Evolutionary conservation across 495 filamentous ascomycete genomes (phyloP), one percentile per base, ranked within the genome.

Genomic region (Talaromyces adpressus): DNA sequence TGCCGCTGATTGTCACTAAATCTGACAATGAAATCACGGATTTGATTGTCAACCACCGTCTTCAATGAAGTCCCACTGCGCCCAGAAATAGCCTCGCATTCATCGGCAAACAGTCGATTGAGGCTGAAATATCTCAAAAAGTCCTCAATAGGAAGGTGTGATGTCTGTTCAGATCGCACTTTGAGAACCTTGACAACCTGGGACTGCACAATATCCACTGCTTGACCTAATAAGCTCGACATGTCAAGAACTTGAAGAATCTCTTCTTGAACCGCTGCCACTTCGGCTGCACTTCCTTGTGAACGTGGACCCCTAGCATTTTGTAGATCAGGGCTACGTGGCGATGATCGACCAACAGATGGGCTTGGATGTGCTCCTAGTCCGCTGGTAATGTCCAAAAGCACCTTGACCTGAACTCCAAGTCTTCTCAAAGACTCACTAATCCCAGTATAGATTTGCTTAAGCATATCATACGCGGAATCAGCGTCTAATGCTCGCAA

Each of bases 71-170:
- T 88, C 2, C 93, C 93, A 60, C 91, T 87, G 61, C 94, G 85
- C 3, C 94, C 94, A 14, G 91, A 96, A 16, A 97, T 91, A 3
- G 94, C 91, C 73, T 99, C 94, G 68, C 94, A 99, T 71, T 99
- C 94, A 67, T 97, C 95, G 7, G 91, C 91, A 69, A 98, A 99
- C 23, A 96, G 85, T 27, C 93, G 85, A 67, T 97, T 98, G 20
- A 99, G 84, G 7, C 85, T 92, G 70, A 97, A 96, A 70, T 98
- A 98, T 59, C 91, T 87, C 25, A 98, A 71, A 71, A 99, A 98
- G 64, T 84, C 82, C 62, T 85, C 74, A n/a, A 91, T 82, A 1
- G 86, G 81, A n/a, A 96, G 78, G 14, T 86, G 85, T 11, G 85
- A 79, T 20, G 84, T 92, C 66, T 94, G 89, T 66, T 97, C 92